Percentiles rank a stretch among this genome's conserved stretches.
Conservation (phyloP, 305 asterid genomes). For the Ilex paraguariensis region DNA sequence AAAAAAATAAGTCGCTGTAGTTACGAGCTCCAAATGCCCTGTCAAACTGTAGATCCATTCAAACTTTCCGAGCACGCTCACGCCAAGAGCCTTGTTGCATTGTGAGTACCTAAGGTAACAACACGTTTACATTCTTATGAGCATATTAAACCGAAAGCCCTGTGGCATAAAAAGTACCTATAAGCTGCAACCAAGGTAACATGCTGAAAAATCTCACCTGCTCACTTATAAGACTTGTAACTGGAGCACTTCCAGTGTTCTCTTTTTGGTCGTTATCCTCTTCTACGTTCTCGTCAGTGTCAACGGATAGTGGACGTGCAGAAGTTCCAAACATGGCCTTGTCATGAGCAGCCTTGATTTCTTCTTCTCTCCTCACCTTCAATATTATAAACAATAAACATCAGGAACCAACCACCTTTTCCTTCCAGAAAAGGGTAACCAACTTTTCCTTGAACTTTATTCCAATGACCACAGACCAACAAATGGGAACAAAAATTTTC, state of each 20-base stretch:
- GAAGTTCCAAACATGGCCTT: constrained; percentile 83
- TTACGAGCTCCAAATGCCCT: too few species aligned
- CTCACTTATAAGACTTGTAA: constrained; percentile 51
- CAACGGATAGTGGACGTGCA: constrained; percentile 33
- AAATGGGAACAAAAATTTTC: not conserved
- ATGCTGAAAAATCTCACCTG: constrained; percentile 38
- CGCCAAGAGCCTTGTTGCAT: constrained; percentile 78
- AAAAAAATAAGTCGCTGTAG: too few species aligned
- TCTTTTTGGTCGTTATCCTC: constrained; percentile 16
- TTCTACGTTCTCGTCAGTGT: constrained; percentile 37
- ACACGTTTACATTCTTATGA: not conserved
- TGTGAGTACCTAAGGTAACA: constrained; percentile 36
- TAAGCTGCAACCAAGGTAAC: not conserved
- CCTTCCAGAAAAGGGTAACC: too few species aligned
- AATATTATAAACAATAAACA: constrained; percentile 5
- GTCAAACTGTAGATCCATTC: not conserved
- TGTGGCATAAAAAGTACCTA: not conserved
- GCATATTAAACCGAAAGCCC: not conserved
- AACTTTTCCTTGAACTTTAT: too few species aligned
- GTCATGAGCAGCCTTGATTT: constrained; percentile 71
- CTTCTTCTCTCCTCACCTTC: constrained; percentile 67
- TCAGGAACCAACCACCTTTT: not conserved
- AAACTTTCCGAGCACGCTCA: constrained; percentile 45
- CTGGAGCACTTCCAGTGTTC: constrained; percentile 26
- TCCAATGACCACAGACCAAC: too few species aligned